phyloP scores from a whole-genome alignment of 305 asterid species.

The Plantago coronopus region DNA sequence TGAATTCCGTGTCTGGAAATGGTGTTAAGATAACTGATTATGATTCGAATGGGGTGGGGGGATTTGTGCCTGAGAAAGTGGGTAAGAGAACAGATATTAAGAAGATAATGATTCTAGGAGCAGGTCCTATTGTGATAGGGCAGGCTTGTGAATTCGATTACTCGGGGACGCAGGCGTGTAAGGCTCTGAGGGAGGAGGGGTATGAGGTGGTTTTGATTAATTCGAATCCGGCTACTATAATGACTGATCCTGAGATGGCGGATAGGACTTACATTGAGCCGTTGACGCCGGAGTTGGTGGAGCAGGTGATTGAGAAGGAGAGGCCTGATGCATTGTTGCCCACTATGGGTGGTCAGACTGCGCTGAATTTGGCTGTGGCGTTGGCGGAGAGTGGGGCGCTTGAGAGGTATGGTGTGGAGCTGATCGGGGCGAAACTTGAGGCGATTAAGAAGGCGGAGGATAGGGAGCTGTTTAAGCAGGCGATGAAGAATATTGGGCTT shows the following conservation, averaged over 20 bases:
- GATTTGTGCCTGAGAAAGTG: slow-evolving; percentile 22
- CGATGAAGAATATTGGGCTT: slow-evolving; percentile 84
- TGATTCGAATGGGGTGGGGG: slow-evolving; percentile 29
- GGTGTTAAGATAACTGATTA: slow-evolving; percentile 26
- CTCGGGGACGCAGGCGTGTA: slow-evolving; percentile 97
- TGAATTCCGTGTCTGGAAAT: slow-evolving; percentile 24
- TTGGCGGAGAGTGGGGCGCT: slow-evolving; percentile 87
- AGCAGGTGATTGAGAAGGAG: slow-evolving; percentile 90
- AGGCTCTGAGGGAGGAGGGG: slow-evolving; percentile 96
- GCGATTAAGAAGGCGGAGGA: slow-evolving; percentile 97
- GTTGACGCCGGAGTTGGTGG: slow-evolving; percentile 88
- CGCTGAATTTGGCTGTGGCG: slow-evolving; percentile 88
- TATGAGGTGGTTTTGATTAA: slow-evolving; percentile 81
- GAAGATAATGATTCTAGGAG: slow-evolving; percentile 89
- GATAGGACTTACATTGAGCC: slow-evolving; percentile 96
- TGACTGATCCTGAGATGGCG: slow-evolving; percentile 93
- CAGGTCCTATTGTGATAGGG: slow-evolving; percentile 96
- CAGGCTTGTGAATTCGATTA: slow-evolving; percentile 97
- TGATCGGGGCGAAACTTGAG: slow-evolving; percentile 88
- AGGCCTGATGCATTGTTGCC: slow-evolving; percentile 91
- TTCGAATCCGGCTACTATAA: slow-evolving; percentile 94
- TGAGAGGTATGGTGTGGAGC: slow-evolving; percentile 85
- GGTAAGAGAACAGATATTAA: slow-evolving; percentile 88
- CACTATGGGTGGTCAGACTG: slow-evolving; percentile 98
- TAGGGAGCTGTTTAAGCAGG: slow-evolving; percentile 85